A percentile compares a stretch with the other conserved stretches of the same genome.
Conservation (phyloP, 495 filamentous ascomycete genomes). For the Astrothelium subdiscretum region DNA sequence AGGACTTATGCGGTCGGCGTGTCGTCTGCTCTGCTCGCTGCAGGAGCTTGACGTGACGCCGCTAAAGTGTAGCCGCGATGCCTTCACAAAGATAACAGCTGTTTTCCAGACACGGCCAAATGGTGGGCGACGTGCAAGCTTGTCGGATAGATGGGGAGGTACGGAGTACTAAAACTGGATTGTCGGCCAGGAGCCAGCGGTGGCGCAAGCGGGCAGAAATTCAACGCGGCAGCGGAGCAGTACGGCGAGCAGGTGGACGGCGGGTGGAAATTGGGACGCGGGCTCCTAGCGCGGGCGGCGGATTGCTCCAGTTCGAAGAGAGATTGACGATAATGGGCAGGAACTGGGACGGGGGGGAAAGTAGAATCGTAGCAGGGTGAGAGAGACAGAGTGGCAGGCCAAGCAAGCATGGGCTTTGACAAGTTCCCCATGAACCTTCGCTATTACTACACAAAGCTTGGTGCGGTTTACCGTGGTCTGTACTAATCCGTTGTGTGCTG, state of each 20-base stretch:
- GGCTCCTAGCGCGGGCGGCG: neutral
- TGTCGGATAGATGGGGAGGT: neutral
- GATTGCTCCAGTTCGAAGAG: neutral
- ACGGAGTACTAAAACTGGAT: neutral
- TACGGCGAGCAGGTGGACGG: neutral
- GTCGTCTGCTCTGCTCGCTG: neutral
- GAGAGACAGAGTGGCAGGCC: neutral
- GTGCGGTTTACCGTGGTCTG: slow-evolving; percentile 1
- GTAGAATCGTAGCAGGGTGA: neutral
- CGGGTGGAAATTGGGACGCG: neutral
- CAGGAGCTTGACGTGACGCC: neutral
- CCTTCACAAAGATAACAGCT: neutral
- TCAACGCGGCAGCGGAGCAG: neutral
- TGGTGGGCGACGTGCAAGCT: neutral
- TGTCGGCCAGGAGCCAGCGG: neutral
- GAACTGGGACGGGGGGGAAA: neutral
- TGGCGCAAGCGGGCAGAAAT: neutral
- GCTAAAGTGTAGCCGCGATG: neutral
- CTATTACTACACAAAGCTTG: neutral
- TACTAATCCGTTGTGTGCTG: neutral
- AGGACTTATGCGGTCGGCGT: neutral
- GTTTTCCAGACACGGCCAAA: neutral
- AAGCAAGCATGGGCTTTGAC: neutral
- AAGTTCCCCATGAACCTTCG: neutral
- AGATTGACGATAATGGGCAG: neutral